Base-by-base conservation (phyloP, 148 eudicot genomes). In the Agrostemma githago region DNA sequence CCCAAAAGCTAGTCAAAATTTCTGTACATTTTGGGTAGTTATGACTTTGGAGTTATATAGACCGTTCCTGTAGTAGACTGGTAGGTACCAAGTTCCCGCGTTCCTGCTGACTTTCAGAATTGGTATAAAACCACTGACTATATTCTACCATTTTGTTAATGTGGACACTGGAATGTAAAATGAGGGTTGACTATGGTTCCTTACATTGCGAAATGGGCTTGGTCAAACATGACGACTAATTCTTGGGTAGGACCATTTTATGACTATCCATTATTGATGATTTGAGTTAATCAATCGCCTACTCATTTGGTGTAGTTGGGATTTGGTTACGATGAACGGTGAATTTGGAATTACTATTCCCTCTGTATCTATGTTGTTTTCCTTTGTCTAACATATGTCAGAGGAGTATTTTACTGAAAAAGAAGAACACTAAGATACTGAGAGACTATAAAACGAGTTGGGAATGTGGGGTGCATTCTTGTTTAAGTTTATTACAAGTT, bases 91-190 rank as follows among this genome's bases (percentile, higher is more conserved):
- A 43, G 46, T 68, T 8, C 42, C 17, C 16, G 44, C 40, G 5
- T 38, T 38, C 68, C 44, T 40, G 8, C 71, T 9, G 8, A 19
- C 12, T 68, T 19, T 6, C 14, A 16, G 56, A 68, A 16, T 66
- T 68, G 56, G 71, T 68, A 17, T 4, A 43, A 67, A 67, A 44
- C 71, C 56, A 44, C 71, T 21, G 39, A 68, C 56, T 20, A n/a
- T 40, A 68, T 3, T 44, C 10, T 9, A 4, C 0, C 14, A 10
- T 14, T 68, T 21, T 68, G 1, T 68, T 16, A 43, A 20, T 65
- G 20, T 14, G 17, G 8, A 39, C 17, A 15, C 40, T 3, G 1
- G 34, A 26, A 39, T 8, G 48, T 10, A 51, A 51, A 51, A 10
- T 51, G 37, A 60, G 64, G 21, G 37, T 26, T 9, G 0, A 19